A percentile compares a stretch with the other conserved stretches of the same genome.
Evolutionary conservation across 257 asterid species (phyloP).

Genomic region (Forsythia viridissima): DNA sequence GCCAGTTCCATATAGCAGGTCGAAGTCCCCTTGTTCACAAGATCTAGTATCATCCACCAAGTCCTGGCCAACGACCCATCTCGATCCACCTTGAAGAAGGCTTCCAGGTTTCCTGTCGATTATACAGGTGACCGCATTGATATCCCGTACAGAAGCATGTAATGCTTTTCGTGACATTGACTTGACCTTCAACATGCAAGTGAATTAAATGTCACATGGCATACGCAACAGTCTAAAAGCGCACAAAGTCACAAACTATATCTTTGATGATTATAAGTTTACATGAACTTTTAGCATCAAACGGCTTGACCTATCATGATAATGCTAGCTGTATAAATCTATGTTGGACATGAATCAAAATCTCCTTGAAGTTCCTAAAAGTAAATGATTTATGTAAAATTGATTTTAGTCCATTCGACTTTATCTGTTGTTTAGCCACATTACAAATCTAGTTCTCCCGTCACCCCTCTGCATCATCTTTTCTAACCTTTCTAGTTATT

Average conservation of each 20-base stretch:
- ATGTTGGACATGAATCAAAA: background rate
- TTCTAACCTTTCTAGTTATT: background rate
- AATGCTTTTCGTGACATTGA: constrained; percentile 35
- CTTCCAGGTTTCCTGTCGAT: constrained; percentile 33
- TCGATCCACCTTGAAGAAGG: constrained; percentile 14
- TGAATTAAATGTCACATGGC: background rate
- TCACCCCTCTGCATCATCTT: background rate
- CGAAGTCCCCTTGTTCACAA: constrained; percentile 14
- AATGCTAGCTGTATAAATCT: background rate
- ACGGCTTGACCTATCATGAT: background rate
- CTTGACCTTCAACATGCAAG: constrained; percentile 43
- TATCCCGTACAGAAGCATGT: constrained; percentile 36
- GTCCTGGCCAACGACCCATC: constrained; percentile 27
- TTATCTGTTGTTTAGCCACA: background rate
- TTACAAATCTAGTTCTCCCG: background rate
- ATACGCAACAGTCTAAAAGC: background rate
- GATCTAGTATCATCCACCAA: constrained; percentile 36
- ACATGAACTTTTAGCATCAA: background rate
- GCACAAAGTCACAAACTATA: background rate
- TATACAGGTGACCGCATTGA: constrained; percentile 31
- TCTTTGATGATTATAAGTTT: background rate
- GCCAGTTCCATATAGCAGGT: background rate
- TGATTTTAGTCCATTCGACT: background rate
- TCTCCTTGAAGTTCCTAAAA: background rate
- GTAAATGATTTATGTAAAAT: background rate